Conservation (phyloP, 495 filamentous ascomycete genomes). For the Aspergillus wentii region DNA sequence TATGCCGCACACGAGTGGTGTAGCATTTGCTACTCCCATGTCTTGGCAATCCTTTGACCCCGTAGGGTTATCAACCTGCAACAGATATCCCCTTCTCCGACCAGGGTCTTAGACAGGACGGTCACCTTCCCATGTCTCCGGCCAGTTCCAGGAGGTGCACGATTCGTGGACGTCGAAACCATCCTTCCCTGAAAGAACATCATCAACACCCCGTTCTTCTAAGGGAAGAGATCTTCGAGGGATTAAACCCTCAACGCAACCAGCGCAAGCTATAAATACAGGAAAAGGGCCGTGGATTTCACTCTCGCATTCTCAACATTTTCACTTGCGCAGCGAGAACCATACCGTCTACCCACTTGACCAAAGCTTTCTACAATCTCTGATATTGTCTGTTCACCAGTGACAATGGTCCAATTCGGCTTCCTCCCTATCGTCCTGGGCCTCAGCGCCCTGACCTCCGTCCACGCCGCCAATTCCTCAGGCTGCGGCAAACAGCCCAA, state of each 20-base stretch:
- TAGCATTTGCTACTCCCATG: not conserved
- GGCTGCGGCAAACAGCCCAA: conserved; percentile 37
- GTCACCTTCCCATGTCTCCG: too few relatives aligned
- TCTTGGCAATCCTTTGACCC: not conserved
- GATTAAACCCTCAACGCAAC: not conserved
- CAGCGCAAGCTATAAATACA: not conserved
- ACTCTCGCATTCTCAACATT: conserved; percentile 1
- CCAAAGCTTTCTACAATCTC: not conserved
- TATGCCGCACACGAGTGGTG: not conserved
- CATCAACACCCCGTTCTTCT: not conserved
- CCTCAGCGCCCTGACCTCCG: conserved; percentile 5
- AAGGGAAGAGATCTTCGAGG: conserved; percentile 2
- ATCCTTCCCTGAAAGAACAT: not conserved
- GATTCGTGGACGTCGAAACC: too few relatives aligned
- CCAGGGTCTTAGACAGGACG: too few relatives aligned
- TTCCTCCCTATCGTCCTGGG: conserved; percentile 7
- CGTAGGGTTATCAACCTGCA: not conserved
- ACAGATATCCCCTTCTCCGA: too few relatives aligned
- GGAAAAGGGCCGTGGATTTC: not conserved
- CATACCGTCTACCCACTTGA: not conserved
- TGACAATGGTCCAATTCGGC: conserved; percentile 3
- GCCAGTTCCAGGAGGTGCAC: not conserved
- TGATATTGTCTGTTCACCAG: not conserved
- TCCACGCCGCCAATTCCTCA: conserved; percentile 15
- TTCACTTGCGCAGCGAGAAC: not conserved